Conservation (phyloP, 148 eudicot species). For the Rhododendron williamsianum region DNA sequence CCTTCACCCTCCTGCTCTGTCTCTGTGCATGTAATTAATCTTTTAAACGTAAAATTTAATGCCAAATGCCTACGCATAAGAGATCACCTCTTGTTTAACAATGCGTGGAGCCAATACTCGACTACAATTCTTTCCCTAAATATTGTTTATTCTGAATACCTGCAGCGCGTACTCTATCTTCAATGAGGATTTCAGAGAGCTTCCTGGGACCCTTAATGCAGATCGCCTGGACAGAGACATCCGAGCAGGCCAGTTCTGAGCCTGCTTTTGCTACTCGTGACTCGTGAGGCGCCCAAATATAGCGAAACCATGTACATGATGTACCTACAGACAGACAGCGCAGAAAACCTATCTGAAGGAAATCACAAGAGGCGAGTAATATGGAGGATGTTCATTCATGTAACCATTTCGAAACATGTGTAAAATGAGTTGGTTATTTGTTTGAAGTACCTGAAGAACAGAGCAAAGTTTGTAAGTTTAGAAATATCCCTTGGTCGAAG, state of each 20-base stretch:
- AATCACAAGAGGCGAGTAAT: background rate
- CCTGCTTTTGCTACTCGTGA: background rate
- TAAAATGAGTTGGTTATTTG: background rate
- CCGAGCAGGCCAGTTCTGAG: conserved; percentile 82
- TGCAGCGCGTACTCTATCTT: conserved; percentile 95
- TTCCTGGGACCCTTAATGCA: conserved; percentile 93
- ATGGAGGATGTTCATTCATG: background rate
- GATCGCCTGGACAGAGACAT: conserved; percentile 91
- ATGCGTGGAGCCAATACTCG: background rate
- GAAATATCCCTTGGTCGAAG: background rate
- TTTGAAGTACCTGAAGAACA: background rate
- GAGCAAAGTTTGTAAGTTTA: background rate
- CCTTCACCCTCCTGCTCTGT: background rate
- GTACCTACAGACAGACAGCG: background rate
- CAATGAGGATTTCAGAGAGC: conserved; percentile 93
- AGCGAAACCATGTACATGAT: conserved; percentile 5
- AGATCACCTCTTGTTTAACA: background rate
- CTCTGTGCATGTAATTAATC: background rate
- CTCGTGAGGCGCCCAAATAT: background rate
- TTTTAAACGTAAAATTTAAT: background rate
- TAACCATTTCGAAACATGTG: background rate
- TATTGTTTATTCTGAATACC: background rate
- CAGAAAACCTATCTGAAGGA: background rate
- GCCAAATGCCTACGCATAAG: background rate
- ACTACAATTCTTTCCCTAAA: background rate